A percentile compares a stretch with the other conserved stretches of the same genome.
Evolutionary conservation across 1,284 basidiomycete species (phyloP).

Genomic region (Tremellales sp.): DNA sequence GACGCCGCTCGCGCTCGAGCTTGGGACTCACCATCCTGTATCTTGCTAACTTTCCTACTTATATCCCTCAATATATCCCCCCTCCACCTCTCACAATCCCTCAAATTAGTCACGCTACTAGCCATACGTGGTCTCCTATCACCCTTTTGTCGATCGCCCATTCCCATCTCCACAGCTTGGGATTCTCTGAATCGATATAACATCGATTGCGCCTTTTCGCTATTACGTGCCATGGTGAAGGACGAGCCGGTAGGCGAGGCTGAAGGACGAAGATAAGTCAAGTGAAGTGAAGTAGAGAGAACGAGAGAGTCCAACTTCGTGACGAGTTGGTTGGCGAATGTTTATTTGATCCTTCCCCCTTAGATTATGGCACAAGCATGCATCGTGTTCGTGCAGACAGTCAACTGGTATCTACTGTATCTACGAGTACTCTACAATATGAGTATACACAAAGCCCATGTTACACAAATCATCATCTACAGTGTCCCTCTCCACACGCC

Average conservation of each 20-base stretch:
- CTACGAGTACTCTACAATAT: too few species aligned
- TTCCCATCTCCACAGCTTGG: slow-evolving; percentile 89
- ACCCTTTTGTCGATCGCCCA: slow-evolving; percentile 62
- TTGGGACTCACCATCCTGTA: slow-evolving; percentile 84
- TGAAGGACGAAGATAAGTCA: too few species aligned
- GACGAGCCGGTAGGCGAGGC: too few species aligned
- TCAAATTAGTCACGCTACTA: slow-evolving; percentile 78
- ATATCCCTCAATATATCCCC: slow-evolving; percentile 93
- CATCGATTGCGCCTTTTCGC: slow-evolving; percentile 97
- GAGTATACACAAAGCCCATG: too few species aligned
- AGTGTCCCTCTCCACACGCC: not conserved
- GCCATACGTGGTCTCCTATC: slow-evolving; percentile 87
- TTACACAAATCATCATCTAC: not conserved
- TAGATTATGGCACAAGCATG: too few species aligned
- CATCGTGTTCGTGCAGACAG: too few species aligned
- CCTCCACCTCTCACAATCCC: slow-evolving; percentile 93
- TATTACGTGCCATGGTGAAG: slow-evolving; percentile 79
- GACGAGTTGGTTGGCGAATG: too few species aligned
- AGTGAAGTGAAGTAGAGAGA: too few species aligned
- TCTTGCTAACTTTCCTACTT: slow-evolving; percentile 92
- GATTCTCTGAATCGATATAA: slow-evolving; percentile 97
- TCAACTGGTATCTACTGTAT: too few species aligned
- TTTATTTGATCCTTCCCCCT: too few species aligned
- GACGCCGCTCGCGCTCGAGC: too few species aligned
- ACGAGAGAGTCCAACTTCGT: not conserved